phyloP scores from a whole-genome alignment of 345 rosid species.

The Cardiospermum halicacabum region DNA sequence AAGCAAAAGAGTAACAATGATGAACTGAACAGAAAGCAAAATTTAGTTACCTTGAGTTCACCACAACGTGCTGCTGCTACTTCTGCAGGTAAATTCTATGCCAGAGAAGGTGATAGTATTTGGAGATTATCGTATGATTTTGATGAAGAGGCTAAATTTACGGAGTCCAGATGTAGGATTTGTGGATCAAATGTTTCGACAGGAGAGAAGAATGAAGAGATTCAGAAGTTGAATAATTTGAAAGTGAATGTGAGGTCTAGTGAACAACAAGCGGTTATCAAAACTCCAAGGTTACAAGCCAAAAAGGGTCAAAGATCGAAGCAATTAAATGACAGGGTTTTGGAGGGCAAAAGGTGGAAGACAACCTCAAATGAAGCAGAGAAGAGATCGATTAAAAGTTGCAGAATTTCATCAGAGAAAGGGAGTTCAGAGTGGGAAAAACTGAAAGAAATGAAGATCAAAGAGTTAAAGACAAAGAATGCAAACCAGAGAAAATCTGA shows the following conservation, averaged over 20 bases:
- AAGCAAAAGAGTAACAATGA: constrained; percentile 43
- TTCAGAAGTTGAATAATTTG: constrained; percentile 34
- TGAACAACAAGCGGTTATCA: constrained; percentile 36
- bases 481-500: constrained; percentile 64
- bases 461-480: constrained; percentile 39
- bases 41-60: constrained; percentile 24
- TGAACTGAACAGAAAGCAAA: constrained; percentile 27
- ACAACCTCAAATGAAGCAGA: constrained; percentile 17
- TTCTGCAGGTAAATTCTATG: constrained; percentile 32
- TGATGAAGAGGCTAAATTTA: constrained; percentile 23
- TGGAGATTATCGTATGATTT: constrained; percentile 47
- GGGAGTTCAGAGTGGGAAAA: constrained; percentile 29
- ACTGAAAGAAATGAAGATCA: constrained; percentile 41
- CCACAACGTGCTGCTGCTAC: constrained; percentile 22
- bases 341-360: constrained; percentile 26
- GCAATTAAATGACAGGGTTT: constrained; percentile 31
- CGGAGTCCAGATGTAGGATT: constrained; percentile 23
- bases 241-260: constrained; percentile 18
- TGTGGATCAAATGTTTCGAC: constrained; percentile 29
- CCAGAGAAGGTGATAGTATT: constrained; percentile 47
- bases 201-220: constrained; percentile 26
- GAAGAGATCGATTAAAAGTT: constrained; percentile 14
- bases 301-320: constrained; percentile 34
- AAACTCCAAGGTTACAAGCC: constrained; percentile 44
- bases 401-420: constrained; percentile 13